Conservation (phyloP, 2,329 filamentous ascomycete species). For the Lachnellula cervina region DNA sequence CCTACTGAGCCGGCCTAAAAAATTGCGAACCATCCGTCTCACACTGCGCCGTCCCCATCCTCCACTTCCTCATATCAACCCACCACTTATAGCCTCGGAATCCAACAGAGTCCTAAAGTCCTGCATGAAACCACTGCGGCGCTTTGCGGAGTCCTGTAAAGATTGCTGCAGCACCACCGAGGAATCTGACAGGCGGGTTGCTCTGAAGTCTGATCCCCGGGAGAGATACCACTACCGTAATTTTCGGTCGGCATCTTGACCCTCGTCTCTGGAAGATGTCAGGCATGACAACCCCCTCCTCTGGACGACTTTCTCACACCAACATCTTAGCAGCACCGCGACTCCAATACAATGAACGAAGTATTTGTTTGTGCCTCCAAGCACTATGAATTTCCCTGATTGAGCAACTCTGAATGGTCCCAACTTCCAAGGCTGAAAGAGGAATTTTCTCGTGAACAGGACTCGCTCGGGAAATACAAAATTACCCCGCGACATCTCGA, state of each 20-base stretch:
- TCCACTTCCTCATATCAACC: neutral
- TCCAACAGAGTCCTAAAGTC: neutral
- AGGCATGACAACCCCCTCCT: too few relatives aligned
- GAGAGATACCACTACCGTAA: neutral
- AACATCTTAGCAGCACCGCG: too few relatives aligned
- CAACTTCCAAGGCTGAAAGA: too few relatives aligned
- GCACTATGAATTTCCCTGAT: too few relatives aligned
- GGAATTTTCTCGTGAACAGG: too few relatives aligned
- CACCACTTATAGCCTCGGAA: neutral
- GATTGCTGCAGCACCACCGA: too few relatives aligned
- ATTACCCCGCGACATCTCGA: neutral
- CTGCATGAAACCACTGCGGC: neutral
- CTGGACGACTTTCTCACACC: too few relatives aligned
- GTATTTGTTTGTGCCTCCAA: too few relatives aligned
- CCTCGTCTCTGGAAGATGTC: neutral
- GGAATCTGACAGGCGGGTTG: neutral
- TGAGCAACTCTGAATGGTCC: too few relatives aligned
- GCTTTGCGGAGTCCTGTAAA: neutral
- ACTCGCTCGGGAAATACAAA: too few relatives aligned
- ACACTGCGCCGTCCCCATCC: neutral
- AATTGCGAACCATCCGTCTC: neutral
- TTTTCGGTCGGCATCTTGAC: neutral
- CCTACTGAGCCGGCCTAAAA: neutral
- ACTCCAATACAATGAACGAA: too few relatives aligned
- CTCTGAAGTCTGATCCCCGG: neutral